These are phyloP conservation scores for Penicillium fuscoglaucum DNA, from an alignment of 2,329 filamentous ascomycete species.

Conservation along the genomic window DNA sequence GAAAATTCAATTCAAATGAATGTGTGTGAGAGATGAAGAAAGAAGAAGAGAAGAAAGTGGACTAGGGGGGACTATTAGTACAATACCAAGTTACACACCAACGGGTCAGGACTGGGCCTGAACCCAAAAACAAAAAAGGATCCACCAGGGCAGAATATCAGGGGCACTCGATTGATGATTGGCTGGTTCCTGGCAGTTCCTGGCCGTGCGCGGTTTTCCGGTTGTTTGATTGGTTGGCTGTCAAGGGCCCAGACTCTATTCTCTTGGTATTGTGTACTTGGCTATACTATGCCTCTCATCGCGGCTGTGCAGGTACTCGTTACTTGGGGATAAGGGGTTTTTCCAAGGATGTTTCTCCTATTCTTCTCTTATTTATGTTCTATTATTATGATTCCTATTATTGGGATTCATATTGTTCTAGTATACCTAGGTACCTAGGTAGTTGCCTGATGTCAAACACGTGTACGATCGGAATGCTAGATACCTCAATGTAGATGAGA, in stretches of 20 bases:
- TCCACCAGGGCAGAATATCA: constrained; percentile 15
- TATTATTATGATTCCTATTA: neutral
- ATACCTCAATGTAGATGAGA: constrained; percentile 1
- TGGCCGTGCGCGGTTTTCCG: constrained; percentile 3
- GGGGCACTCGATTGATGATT: constrained; percentile 20
- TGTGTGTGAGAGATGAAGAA: constrained; percentile 16
- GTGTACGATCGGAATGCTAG: constrained; percentile 18
- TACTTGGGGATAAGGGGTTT: constrained; percentile 6
- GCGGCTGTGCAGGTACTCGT: constrained; percentile 8
- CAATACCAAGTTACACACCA: constrained; percentile 9
- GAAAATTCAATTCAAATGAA: constrained; percentile 22
- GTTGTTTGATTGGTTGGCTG: constrained; percentile 15
- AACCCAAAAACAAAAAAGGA: constrained; percentile 2
- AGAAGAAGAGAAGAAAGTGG: constrained; percentile 12
- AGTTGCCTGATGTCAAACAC: constrained; percentile 16
- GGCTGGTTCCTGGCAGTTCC: constrained; percentile 18
- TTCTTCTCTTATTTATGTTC: neutral
- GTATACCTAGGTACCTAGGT: neutral
- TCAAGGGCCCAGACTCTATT: constrained; percentile 10
- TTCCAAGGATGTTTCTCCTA: neutral
- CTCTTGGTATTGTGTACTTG: constrained; percentile 12
- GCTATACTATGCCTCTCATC: constrained; percentile 1
- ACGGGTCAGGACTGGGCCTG: constrained; percentile 2
- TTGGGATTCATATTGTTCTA: neutral
- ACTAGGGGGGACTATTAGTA: constrained; percentile 9